Base-by-base conservation (phyloP, 306 rosid genomes). In the Lathyrus tuberosus region DNA sequence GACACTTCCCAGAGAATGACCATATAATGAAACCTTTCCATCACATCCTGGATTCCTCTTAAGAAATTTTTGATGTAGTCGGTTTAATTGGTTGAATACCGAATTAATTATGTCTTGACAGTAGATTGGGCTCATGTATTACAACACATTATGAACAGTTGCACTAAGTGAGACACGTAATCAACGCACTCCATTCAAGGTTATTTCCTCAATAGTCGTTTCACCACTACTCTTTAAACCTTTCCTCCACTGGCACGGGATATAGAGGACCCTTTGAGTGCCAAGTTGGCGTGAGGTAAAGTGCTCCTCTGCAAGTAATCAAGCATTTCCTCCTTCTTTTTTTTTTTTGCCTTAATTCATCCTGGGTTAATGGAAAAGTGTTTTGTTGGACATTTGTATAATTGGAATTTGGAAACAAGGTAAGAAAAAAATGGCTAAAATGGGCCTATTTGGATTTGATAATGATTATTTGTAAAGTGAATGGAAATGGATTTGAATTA, bases 181-280 rank as follows among this genome's bases (percentile, higher is more conserved):
- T 52, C 96, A 97, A 65, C 90, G 88, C 43, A 94, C 96, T 84
- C 99, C 99, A 74, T 91, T 91, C 81, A 94, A 82, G 74, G 99
- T 94, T 76, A 84, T 81, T 77, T 88, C 87, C 30, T 94, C 99
- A 17, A 94, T 97, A 8, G 97, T 88, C 31, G 89, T 67, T 84
- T 91, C 99, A 74, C 99, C 91, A 15, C 99, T 94, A 61, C 91
- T n/a, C n/a, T n/a, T n/a, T n/a, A n/a, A n/a, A n/a, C n/a, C n/a
- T n/a, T n/a, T n/a, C n/a, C n/a, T n/a, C n/a, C n/a, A 76, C 96
- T 94, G 99, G 75, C 99, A 94, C 62, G 99, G 99, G 75, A 94
- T 94, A 68, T 81, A 94, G 67, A 94, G 96, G 70, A 94, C 99
- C 79, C 99, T 85, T 63, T 88, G 97, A 61, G 89, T 83, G 63